A percentile compares a stretch with the other conserved stretches of the same genome.
These are phyloP conservation scores for Aspergillus ochraceus DNA, from an alignment of 2,329 filamentous ascomycete genomes.

Conservation along the genomic window DNA sequence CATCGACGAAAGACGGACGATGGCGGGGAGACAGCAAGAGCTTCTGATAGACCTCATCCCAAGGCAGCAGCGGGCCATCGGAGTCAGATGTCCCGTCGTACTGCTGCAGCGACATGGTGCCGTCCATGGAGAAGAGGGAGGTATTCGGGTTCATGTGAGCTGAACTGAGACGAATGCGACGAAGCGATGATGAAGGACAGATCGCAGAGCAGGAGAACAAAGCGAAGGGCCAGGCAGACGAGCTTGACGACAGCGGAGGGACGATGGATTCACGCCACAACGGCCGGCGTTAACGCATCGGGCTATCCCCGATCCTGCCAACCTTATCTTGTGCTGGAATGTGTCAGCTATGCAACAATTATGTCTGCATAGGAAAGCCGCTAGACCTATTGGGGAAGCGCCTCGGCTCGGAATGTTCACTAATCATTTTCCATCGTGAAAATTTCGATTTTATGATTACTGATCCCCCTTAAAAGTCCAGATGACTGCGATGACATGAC, in stretches of 20 bases:
- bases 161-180: not conserved
- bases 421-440: not conserved
- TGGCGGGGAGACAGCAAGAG: slow-evolving; percentile 2
- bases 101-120: not conserved
- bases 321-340: not conserved
- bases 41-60: slow-evolving; percentile 12
- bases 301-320: not conserved
- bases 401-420: slow-evolving; percentile 2
- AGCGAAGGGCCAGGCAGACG: not conserved
- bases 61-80: slow-evolving; percentile 9
- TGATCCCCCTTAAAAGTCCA: not conserved
- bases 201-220: not conserved
- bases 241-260: not conserved
- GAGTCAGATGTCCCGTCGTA: not conserved
- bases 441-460: not conserved
- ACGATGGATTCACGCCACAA: not conserved
- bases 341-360: not conserved
- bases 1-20: slow-evolving; percentile 3
- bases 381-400: not conserved
- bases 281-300: not conserved
- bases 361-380: not conserved
- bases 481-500: not conserved
- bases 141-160: not conserved
- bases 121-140: not conserved
- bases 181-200: not conserved